Evolutionary conservation across 371 early-diverging fungal species (phyloP), one percentile per base, ranked within the genome.

Genomic region (Funneliformis caledonium): DNA sequence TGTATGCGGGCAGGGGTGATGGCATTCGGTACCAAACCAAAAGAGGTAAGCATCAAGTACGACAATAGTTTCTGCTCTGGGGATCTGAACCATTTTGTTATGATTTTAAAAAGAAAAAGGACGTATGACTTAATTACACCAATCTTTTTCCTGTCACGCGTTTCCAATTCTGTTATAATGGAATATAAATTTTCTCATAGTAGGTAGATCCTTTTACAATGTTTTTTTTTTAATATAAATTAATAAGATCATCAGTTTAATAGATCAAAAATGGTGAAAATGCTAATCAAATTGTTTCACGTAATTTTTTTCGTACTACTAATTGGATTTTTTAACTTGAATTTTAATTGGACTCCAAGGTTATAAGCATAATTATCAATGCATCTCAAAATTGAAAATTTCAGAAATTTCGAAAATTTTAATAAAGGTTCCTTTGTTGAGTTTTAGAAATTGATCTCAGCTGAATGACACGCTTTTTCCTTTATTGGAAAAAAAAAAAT

Each of bases 301-400:
- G 0, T 16, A 56, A 56, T 56, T 56, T 16, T 56, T 56, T 56
- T 56, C 56, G 56, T 56, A 7, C 19, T 16, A 56, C 56, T 56
- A 56, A 56, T 56, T 56, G 56, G 56, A 56, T 19, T 56, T 56
- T 19, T 56, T 56, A 56, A 4, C 16, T 47, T 47, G 11, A 47
- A 47, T 47, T 47, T 2, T 52, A 52, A 52, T 52, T 52, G 56
- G 56, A 56, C 7, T 47, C 19, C 56, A 1, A 6, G 19, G 56
- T 56, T 52, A 56, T 56, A 56, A 56, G 56, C 56, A 56, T 56
- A 56, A 50, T 56, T 56, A 56, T 56, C 56, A 56, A 56, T 56
- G 56, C 19, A 56, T 56, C 56, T 56, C 56, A 56, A 56, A 56
- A 19, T 56, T 16, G 19, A 56, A 26, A 26, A 26, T 26, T 26